Base-by-base conservation (phyloP, 768 basidiomycete genomes). In the Agrocybe chaxingu region DNA sequence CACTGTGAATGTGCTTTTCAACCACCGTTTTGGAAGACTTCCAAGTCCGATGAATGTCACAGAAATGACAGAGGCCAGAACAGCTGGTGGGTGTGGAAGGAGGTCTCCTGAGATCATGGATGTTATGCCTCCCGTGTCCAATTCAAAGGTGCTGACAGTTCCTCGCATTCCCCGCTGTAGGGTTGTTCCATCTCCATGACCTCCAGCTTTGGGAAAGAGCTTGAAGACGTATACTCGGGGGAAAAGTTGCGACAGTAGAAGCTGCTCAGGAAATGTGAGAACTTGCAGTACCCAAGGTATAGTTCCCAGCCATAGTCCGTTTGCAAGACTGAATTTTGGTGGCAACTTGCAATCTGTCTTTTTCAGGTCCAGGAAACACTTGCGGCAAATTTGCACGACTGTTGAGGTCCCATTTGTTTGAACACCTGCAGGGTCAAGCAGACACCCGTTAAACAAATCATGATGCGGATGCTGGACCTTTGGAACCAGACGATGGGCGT, bases 291-390 rank as follows among this genome's bases (percentile, higher is more conserved):
- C 53, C 34, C 44, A 53, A 0, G 73, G 74, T 3, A 66, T 46
- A 0, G 51, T 6, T 7, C 74, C 74, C 16, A 73, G 62, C 74
- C 72, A 76, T 32, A 75, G 39, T 6, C 62, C 57, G 47, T 75
- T 76, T 7, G 69, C 62, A 1, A 61, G 47, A 34, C 36, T 30
- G 3, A 54, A 18, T 6, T 11, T 8, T 10, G 53, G 49, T n/a
- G 52, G 40, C 10, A 16, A 16, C 16, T 16, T 16, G 16, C 16
- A 16, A 16, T 16, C 16, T 16, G 16, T 16, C 16, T 16, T 16
- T 16, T 16, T 16, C 16, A 16, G 16, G 16, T 16, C 16, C 16
- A 16, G 16, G 16, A 16, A 16, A 16, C 16, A 16, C 16, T 16
- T 16, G 16, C 16, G 16, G 16, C 16, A 16, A 16, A 16, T 16